Base-by-base conservation (phyloP, 306 rosid species). In the Lotus japonicus region DNA sequence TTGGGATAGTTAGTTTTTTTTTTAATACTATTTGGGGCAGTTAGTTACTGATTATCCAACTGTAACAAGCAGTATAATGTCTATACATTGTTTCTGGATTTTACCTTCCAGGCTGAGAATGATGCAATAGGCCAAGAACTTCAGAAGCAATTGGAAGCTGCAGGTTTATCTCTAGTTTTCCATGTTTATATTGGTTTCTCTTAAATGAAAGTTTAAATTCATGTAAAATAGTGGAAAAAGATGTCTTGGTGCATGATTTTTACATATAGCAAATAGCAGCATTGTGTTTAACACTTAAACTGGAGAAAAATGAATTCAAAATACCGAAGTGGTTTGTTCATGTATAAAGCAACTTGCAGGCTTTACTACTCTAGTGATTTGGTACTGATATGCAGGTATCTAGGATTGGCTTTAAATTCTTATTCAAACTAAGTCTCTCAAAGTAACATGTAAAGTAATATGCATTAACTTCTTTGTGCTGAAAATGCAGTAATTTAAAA, bases 131-230 rank as follows among this genome's bases (percentile, higher is more conserved):
- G 97, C 52, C 89, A 86, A 73, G 98, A 92, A 77, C 96, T 89
- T 61, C 97, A 89, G 77, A 88, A 77, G 81, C 97, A 92, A 70
- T 76, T 92, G 66, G 96, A 92, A 82, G 95, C 98, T 45, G 97
- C 98, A 78, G 98, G 98, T 89, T 11, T 75, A 10, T 56, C 57
- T 67, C 35, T n/a, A 8, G 5, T 35, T 50, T 56, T 70, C 15
- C 9, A 0, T 58, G 64, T 56, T 46, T 31, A 16, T 31, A 74
- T 60, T 59, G 42, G 21, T 28, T 81, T 71, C 49, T 72, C 57
- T 12, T 56, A 44, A 8, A 17, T 31, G 14, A 21, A 31, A 59
- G 41, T 46, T 28, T 48, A 14, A 38, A 66, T 52, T 45, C 17
- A 0, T 21, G 39, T 58, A 58, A 49, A 49, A 36, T 58, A 36